These are phyloP conservation scores for Dipteronia dyeriana DNA, from an alignment of 345 rosid species.

Conservation along the genomic window DNA sequence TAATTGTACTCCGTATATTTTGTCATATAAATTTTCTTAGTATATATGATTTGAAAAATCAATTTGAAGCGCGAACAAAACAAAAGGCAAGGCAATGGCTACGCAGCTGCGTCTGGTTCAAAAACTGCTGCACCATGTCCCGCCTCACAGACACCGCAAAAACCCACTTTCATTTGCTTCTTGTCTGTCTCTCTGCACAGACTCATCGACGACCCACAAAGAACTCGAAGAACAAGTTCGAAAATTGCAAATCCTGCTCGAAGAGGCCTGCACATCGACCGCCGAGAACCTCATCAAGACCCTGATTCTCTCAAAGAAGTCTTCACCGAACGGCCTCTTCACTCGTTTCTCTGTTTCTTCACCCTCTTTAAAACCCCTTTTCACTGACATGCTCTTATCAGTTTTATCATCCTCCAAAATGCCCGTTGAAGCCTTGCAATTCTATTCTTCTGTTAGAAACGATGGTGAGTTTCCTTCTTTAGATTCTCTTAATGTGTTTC, in stretches of 20 bases:
- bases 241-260: conserved; percentile 53
- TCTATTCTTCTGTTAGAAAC: conserved; percentile 42
- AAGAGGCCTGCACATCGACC: conserved; percentile 40
- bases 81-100: neutral
- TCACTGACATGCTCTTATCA: conserved; percentile 48
- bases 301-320: conserved; percentile 39
- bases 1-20: too few species aligned
- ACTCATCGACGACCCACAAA: conserved; percentile 24
- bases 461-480: conserved; percentile 52
- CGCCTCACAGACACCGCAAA: neutral
- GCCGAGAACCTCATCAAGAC: conserved; percentile 51
- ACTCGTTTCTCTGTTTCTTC: conserved; percentile 42
- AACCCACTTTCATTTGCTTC: neutral
- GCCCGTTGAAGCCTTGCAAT: conserved; percentile 45
- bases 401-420: conserved; percentile 46
- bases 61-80: too few species aligned
- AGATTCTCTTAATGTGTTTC: conserved; percentile 37
- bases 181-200: neutral
- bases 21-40: too few species aligned
- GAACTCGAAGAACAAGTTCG: conserved; percentile 42
- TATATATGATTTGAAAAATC: too few species aligned
- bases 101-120: conserved; percentile 7
- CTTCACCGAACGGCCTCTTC: conserved; percentile 60
- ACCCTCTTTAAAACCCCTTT: conserved; percentile 43
- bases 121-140: neutral